Base-by-base conservation (phyloP, 1,139 yeast genomes). In the Debaryomyces robertsiae region DNA sequence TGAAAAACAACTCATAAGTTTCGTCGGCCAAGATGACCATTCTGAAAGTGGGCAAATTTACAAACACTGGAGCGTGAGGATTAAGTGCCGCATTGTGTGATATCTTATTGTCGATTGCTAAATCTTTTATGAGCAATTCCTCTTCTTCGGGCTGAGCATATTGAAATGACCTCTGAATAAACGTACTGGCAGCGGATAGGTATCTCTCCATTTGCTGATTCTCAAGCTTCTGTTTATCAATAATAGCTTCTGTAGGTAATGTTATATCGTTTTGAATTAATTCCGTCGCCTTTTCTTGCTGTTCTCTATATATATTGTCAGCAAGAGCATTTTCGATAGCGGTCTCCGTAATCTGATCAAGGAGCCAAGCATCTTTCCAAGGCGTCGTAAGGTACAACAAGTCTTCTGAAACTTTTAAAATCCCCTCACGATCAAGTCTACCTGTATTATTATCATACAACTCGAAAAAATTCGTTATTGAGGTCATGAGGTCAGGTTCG, bases 11-110 rank as follows among this genome's bases (percentile, higher is more conserved):
- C 58, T 93, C 98, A 50, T 90, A 84, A 0, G 97, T 87, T 55
- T 90, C 98, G 60, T 91, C 96, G 0, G 98, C 97, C 11, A 93
- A 71, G 3, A 93, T 70, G 14, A 93, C 95, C 98, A 93, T 93
- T 50, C 98, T 73, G 67, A 93, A 93, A 0, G 96, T 90, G 0
- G 98, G 91, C 22, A 91, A 68, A 41, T 87, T 87, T 43, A 93
- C 75, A 42, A 70, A 80, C 14, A 85, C 81, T 0, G 95, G 95
- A 9, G 82, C 75, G 30, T 77, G 74, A 1, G 96, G 96, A 57
- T 90, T 86, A 33, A 89, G 67, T 0, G 96, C 96, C 1, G 81
- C 87, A 56, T 89, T 89, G 40, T 88, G 76, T 2, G 69, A 52
- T 13, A 71, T 63, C 30, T 54, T 60, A 36, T 58, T 49, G 59